Evolutionary conservation across 352 stramenopile species (phyloP).

Genomic region (Phytophthora sp.): DNA sequence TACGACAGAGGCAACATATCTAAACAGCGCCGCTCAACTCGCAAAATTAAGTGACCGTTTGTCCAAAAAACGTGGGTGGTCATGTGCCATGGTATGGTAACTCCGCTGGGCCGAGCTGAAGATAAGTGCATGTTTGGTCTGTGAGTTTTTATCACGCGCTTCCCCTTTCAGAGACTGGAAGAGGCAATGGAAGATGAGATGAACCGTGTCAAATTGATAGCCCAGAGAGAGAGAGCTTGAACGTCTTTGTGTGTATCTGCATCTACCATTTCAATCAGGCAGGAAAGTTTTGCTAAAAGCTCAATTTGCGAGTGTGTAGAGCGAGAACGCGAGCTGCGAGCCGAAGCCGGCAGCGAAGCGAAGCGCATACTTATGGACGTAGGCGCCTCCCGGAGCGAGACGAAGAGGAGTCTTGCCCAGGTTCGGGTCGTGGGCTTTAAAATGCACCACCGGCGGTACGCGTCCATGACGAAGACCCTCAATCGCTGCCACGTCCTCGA

Average conservation of each 20-base stretch:
- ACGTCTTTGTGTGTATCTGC: conserved; percentile 21
- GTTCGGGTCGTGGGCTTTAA: conserved; percentile 83
- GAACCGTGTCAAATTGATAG: conserved; percentile 18
- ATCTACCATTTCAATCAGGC: conserved; percentile 19
- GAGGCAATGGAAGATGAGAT: conserved; percentile 18
- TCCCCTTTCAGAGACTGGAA: conserved; percentile 13
- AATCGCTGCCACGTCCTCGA: conserved; percentile 96
- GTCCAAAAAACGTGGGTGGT: too few species aligned
- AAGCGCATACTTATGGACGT: conserved; percentile 92
- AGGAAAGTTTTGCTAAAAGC: conserved; percentile 1
- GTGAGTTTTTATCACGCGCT: conserved; percentile 17
- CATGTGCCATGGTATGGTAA: too few species aligned
- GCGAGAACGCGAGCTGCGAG: conserved; percentile 96
- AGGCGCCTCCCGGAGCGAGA: conserved; percentile 60
- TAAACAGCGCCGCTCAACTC: too few species aligned
- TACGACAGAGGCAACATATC: too few species aligned
- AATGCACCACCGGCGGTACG: conserved; percentile 94
- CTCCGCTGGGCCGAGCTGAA: conserved; percentile 8
- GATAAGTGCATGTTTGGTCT: conserved; percentile 29
- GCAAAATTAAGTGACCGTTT: too few species aligned
- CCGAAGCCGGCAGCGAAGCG: conserved; percentile 96
- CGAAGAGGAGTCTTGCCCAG: conserved; percentile 55
- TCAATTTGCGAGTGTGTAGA: conserved; percentile 87
- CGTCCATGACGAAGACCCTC: conserved; percentile 87
- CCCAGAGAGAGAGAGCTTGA: not conserved